Percentiles rank a stretch among this genome's conserved stretches.
Conservation (phyloP, 371 early-diverging fungal genomes). For the Sporodiniella umbellata region DNA sequence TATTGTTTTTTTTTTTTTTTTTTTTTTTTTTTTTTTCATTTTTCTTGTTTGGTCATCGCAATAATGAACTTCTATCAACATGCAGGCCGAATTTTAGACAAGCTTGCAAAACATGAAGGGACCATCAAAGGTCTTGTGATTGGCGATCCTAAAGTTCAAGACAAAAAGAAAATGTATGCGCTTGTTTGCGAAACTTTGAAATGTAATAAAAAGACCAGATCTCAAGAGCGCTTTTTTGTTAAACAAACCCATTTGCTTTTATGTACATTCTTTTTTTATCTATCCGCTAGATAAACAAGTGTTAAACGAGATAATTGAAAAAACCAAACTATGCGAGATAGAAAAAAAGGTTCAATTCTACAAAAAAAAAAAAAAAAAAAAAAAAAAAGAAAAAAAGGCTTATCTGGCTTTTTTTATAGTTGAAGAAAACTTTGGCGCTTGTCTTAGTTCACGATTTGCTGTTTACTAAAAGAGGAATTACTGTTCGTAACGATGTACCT, state of each 20-base stretch:
- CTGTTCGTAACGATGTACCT: constrained; percentile 54
- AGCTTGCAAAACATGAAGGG: constrained; percentile 70
- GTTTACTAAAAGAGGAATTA: constrained; percentile 73
- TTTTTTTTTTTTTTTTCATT: too few relatives aligned
- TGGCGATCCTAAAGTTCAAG: constrained; percentile 66
- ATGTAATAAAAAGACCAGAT: constrained; percentile 60
- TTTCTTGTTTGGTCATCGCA: too few relatives aligned
- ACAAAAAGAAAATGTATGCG: constrained; percentile 88
- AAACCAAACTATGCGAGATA: constrained; percentile 41
- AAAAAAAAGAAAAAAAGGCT: too few relatives aligned
- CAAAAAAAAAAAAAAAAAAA: neutral
- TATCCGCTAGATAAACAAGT: constrained; percentile 49
- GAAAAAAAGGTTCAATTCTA: constrained; percentile 53
- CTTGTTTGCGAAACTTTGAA: constrained; percentile 91
- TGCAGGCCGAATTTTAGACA: constrained; percentile 72
- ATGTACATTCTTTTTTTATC: neutral
- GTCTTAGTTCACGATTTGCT: constrained; percentile 83
- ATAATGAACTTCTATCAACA: constrained; percentile 72
- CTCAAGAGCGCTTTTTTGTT: neutral
- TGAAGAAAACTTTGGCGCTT: constrained; percentile 50
- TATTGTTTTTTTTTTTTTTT: too few relatives aligned
- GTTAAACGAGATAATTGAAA: constrained; percentile 53
- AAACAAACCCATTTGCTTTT: neutral
- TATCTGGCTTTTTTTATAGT: constrained; percentile 9
- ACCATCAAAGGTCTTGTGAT: constrained; percentile 78